Evolutionary conservation across 306 rosid genomes (phyloP).

Genomic region (Betula pendula): DNA sequence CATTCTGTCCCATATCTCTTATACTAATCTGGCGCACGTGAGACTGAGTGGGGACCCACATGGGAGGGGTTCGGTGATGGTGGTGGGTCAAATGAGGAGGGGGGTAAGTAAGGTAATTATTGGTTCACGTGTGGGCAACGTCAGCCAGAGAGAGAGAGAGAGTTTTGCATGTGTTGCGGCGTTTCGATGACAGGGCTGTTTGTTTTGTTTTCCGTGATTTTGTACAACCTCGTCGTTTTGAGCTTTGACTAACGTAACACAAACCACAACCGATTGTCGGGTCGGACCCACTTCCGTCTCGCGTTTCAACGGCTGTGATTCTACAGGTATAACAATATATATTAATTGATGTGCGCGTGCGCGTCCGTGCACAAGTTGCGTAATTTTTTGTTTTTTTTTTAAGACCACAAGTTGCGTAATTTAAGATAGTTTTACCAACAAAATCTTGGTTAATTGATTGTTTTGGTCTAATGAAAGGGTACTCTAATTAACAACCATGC

Average conservation of each 20-base stretch:
- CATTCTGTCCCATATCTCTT: too few species aligned
- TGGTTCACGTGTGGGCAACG: constrained; percentile 76
- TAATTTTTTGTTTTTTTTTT: not conserved
- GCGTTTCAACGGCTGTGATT: not conserved
- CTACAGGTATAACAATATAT: not conserved
- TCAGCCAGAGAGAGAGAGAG: constrained; percentile 28
- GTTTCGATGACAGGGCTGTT: constrained; percentile 60
- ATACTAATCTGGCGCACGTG: constrained; percentile 59
- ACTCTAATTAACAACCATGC: too few species aligned
- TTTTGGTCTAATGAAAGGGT: too few species aligned
- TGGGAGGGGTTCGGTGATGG: constrained; percentile 4
- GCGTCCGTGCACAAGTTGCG: not conserved
- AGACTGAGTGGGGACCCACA: constrained; percentile 45
- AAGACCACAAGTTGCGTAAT: not conserved
- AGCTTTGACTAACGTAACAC: not conserved
- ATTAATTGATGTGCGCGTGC: not conserved
- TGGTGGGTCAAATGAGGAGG: not conserved
- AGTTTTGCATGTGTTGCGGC: constrained; percentile 62
- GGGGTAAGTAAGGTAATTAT: constrained; percentile 1
- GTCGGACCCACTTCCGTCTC: not conserved
- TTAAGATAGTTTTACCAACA: not conserved
- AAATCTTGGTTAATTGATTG: not conserved
- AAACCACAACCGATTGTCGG: not conserved
- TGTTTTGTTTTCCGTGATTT: constrained; percentile 17
- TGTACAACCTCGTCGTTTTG: not conserved